Base-by-base conservation (phyloP, 345 rosid genomes). In the Ailanthus altissimus region DNA sequence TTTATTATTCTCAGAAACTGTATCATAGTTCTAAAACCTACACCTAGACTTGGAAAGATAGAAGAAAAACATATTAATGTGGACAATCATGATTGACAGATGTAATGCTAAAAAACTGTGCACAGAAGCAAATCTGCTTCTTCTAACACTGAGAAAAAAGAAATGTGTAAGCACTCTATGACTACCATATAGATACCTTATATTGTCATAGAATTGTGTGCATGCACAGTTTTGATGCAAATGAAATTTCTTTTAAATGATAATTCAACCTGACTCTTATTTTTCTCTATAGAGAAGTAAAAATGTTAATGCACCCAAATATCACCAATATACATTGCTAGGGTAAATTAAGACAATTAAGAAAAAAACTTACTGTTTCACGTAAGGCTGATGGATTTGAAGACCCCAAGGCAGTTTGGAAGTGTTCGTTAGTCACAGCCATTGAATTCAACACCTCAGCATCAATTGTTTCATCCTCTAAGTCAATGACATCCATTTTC, bases 401-500 rank as follows among this genome's bases (percentile, higher is more conserved):
- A 21, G 83, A 64, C 66, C 83, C 85, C 57, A 86, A 82, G 45
- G 89, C 88, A 61, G 89, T 84, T 73, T 83, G 78, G 71, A 86
- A 84, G 81, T 86, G 88, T 51, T 86, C 88, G 63, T 84, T 85
- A 25, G 81, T 86, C 46, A 86, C 86, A 23, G 87, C 86, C 88
- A 84, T 82, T 2, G 89, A 84, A 73, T 84, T 84, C 14, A 84
- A 76, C 60, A 86, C 83, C 80, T 83, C 88, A 28, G 88, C 86
- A 78, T 86, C 88, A 57, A 84, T 86, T 32, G 85, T 57, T 43
- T 84, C 88, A 67, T 86, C 89, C 79, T 86, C 89, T 61, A 84
- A 79, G 78, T 86, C 87, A 68, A 84, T 84, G n/a, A 81, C 87
- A 73, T 86, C 89, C 89, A 86, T 86, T 75, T 86, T 86, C 73